phyloP scores from a whole-genome alignment of 164 flowering plant genomes.

The Berberis thunbergii region DNA sequence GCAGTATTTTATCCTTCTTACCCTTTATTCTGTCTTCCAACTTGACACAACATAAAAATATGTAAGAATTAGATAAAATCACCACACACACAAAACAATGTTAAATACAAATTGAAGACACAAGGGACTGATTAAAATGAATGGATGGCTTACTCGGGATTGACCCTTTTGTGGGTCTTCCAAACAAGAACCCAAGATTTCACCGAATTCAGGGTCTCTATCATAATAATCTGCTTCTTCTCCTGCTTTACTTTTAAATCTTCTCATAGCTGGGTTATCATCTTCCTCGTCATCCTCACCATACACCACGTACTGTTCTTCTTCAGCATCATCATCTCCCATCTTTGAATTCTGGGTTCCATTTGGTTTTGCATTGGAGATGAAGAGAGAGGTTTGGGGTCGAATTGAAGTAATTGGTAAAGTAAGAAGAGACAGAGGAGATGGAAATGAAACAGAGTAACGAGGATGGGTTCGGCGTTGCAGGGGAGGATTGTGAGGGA shows the following conservation, averaged over 20 bases:
- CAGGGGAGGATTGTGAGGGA: background rate
- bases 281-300: constrained; percentile 16
- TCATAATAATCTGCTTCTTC: constrained; percentile 56
- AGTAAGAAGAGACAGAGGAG: background rate
- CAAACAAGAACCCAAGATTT: constrained; percentile 55
- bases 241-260: constrained; percentile 18
- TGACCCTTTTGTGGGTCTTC: constrained; percentile 70
- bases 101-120: background rate
- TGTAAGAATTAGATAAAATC: background rate
- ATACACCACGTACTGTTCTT: constrained; percentile 1
- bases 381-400: background rate
- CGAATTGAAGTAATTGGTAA: background rate
- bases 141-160: constrained; percentile 32
- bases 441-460: constrained; percentile 5
- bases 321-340: constrained; percentile 10
- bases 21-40: constrained; percentile 81
- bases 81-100: background rate
- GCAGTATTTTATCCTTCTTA: constrained; percentile 75
- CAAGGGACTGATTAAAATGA: background rate
- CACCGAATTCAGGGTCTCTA: constrained; percentile 80
- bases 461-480: background rate
- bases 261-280: constrained; percentile 12
- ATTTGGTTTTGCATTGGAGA: constrained; percentile 7
- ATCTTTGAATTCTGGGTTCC: constrained; percentile 3
- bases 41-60: constrained; percentile 21